These are phyloP conservation scores for thale cress (Arabidopsis thaliana) DNA, from an alignment of 345 rosid genomes.

Conservation along the genomic window DNA sequence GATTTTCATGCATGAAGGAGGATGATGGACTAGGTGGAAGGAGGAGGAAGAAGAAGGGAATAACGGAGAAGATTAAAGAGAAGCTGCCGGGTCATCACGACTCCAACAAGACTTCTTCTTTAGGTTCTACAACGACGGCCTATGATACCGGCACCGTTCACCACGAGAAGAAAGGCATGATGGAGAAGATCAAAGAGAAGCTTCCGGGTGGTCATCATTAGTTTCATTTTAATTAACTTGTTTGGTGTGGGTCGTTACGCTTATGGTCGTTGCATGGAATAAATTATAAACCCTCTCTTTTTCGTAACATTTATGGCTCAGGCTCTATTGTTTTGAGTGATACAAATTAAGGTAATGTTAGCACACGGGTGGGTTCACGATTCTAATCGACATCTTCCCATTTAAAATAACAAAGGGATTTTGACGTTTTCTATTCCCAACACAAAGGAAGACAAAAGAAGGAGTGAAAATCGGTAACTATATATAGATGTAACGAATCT, in stretches of 20 bases:
- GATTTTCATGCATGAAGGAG: constrained; percentile 42
- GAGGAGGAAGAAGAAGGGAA: constrained; percentile 70
- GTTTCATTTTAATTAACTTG: not conserved
- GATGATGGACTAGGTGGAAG: constrained; percentile 75
- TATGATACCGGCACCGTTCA: constrained; percentile 34
- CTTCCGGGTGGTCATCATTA: constrained; percentile 52
- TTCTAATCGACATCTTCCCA: not conserved
- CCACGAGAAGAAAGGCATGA: constrained; percentile 64
- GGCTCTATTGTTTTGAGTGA: not conserved
- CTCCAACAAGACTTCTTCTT: constrained; percentile 44
- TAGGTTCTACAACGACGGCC: constrained; percentile 38
- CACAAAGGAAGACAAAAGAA: too few relatives aligned
- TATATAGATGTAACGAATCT: not conserved
- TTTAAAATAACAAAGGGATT: not conserved
- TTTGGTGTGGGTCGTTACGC: not conserved
- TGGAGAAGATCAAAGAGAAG: constrained; percentile 73
- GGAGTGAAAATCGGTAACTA: not conserved
- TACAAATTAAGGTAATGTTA: not conserved
- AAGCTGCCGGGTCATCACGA: constrained; percentile 57
- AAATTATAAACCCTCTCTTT: not conserved
- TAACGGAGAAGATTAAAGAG: constrained; percentile 52
- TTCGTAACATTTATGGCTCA: constrained; percentile 20
- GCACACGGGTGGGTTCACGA: not conserved
- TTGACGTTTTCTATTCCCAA: not conserved
- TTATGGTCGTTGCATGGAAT: constrained; percentile 6